phyloP scores from a whole-genome alignment of 2,329 filamentous ascomycete genomes.

The Trichoderma koningiopsis region DNA sequence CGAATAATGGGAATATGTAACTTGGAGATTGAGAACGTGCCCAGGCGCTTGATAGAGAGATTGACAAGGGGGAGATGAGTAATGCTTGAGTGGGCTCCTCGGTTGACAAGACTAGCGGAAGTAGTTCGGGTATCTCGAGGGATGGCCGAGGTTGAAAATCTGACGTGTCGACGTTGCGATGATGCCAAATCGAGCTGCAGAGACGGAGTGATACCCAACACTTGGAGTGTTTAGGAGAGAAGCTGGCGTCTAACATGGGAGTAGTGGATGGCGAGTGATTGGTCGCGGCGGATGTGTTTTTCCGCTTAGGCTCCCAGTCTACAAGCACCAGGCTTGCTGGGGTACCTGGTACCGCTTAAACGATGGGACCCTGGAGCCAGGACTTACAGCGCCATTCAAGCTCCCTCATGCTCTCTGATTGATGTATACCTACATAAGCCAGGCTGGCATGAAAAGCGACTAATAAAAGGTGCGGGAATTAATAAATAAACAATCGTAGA shows the following conservation, averaged over 20 bases:
- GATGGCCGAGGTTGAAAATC: background rate
- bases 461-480: background rate
- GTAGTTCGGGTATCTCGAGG: background rate
- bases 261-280: background rate
- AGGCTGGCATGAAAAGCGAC: background rate
- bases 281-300: constrained; percentile 16
- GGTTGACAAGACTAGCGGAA: background rate
- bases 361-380: background rate
- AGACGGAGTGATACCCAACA: constrained; percentile 7
- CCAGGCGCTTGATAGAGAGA: background rate
- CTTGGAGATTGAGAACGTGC: background rate
- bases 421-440: too few species aligned
- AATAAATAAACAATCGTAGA: background rate
- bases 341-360: background rate
- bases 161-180: constrained; percentile 21
- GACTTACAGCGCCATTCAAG: background rate
- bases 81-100: background rate
- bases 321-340: background rate
- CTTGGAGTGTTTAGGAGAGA: constrained; percentile 2
- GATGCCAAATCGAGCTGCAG: constrained; percentile 11
- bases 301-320: background rate
- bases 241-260: constrained; percentile 3
- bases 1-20: background rate
- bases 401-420: background rate
- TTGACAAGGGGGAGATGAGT: background rate